Evolutionary conservation across 2,329 filamentous ascomycete genomes (phyloP).

Genomic region (Fusarium sp.): DNA sequence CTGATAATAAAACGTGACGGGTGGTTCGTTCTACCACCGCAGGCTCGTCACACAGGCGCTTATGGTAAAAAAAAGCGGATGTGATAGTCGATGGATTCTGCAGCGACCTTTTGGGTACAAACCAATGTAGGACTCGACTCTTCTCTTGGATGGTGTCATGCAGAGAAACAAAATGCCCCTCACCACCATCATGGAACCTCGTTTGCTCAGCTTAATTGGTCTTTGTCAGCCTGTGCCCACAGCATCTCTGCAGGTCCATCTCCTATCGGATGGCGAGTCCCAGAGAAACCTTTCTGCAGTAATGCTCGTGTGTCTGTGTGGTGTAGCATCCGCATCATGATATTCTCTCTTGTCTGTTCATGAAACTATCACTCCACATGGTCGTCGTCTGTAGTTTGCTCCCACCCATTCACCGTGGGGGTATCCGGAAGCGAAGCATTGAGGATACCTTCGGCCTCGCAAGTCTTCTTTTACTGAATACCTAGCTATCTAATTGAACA

Average conservation of each 20-base stretch:
- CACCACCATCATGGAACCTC: constrained; percentile 35
- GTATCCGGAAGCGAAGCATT: constrained; percentile 15
- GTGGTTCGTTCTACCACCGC: constrained; percentile 24
- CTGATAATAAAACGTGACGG: constrained; percentile 18
- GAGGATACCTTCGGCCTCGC: not conserved
- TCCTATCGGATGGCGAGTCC: constrained; percentile 43
- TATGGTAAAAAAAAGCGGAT: constrained; percentile 32
- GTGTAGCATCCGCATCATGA: constrained; percentile 43
- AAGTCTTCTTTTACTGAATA: constrained; percentile 9
- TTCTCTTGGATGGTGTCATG: constrained; percentile 48
- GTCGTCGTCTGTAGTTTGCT: constrained; percentile 10
- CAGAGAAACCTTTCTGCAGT: constrained; percentile 15
- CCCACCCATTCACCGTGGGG: constrained; percentile 27
- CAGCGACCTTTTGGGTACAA: constrained; percentile 22
- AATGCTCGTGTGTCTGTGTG: constrained; percentile 33
- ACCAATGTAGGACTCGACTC: constrained; percentile 31
- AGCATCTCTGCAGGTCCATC: constrained; percentile 44
- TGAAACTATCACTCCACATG: constrained; percentile 36
- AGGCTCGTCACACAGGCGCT: constrained; percentile 37
- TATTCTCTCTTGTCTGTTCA: constrained; percentile 19
- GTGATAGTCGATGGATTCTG: constrained; percentile 34
- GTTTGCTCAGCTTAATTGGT: constrained; percentile 29
- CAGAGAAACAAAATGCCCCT: constrained; percentile 40
- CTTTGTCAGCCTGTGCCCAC: constrained; percentile 33
- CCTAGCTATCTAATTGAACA: not conserved